Base-by-base conservation (phyloP, 768 basidiomycete species). In the Sarcodon sp. region DNA sequence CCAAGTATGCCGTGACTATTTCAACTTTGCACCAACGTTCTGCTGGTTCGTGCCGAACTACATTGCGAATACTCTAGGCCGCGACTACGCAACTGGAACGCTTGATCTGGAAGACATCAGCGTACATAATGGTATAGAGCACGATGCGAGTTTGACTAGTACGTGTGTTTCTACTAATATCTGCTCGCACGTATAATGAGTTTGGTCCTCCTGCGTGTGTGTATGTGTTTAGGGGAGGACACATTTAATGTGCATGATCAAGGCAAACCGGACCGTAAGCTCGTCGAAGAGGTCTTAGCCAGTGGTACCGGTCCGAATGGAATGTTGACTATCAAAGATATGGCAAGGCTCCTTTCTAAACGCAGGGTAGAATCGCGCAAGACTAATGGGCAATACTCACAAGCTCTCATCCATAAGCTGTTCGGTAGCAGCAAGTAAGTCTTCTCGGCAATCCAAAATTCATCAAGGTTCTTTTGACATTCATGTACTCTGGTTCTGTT, bases 121-220 rank as follows among this genome's bases (percentile, higher is more conserved):
- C 56, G 57, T 82, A 9, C 87, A 88, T 60, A 87, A 86, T 51
- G 78, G 80, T 6, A 85, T 85, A 47, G 83, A 84, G 53, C 80
- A 84, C 53, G 80, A 84, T 55, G 80, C 66, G 0, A 81, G 79
- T 0, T 64, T 84, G 18, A 68, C 70, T 13, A 70, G 81, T 81
- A 60, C 41, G 76, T 70, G 11, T 12, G 12, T 7, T 31, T 31
- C 31, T 8, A 34, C 44, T 4, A 8, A 27, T n/a, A 33, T 27
- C 2, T 27, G 21, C n/a, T n/a, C 21, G 21, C 21, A 7, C 7
- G n/a, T 27, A 12, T 36, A 35, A 13, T 13, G 7, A 12, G n/a
- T 10, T 41, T 41, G 15, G 39, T 41, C 39, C 45, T 37, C 34
- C 15, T 33, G 27, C 35, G 8, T 21, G 15, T 41, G 6, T 16